These are phyloP conservation scores for Iris macrosiphon DNA, from an alignment of 106 monocot species.

Conservation along the genomic window DNA sequence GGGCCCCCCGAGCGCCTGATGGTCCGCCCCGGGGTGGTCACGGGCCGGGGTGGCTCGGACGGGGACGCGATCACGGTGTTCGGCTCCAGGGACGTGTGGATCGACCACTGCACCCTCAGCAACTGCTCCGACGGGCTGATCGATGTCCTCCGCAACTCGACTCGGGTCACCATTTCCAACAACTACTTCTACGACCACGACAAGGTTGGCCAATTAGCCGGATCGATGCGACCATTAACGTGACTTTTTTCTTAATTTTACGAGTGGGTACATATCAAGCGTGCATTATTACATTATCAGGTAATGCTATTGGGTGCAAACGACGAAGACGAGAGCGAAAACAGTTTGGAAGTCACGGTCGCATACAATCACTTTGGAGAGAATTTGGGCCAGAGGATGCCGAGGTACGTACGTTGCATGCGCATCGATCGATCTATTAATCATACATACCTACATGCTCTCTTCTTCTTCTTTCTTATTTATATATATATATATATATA, in stretches of 20 bases:
- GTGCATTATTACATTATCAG: no score
- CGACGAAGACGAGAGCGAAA: conserved; percentile 32
- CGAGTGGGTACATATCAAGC: no score
- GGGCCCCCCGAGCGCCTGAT: background rate
- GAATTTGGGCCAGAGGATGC: conserved; percentile 47
- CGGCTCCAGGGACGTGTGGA: conserved; percentile 27
- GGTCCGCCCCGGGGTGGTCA: conserved; percentile 13
- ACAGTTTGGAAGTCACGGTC: conserved; percentile 30
- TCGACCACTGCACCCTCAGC: conserved; percentile 25
- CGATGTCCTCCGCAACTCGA: conserved; percentile 25
- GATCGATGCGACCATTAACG: no score
- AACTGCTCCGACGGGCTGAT: conserved; percentile 28
- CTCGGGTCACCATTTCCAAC: conserved; percentile 26
- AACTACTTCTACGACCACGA: conserved; percentile 49
- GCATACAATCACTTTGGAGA: conserved; percentile 31
- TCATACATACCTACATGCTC: no score
- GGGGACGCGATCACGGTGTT: conserved; percentile 18
- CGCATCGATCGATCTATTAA: no score
- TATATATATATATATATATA: no score
- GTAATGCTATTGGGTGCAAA: conserved; percentile 53
- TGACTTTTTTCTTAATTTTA: no score
- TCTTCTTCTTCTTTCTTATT: no score
- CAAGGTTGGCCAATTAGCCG: no score
- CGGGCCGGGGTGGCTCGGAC: conserved; percentile 15
- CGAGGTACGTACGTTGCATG: no score